These are phyloP conservation scores for Podospora didyma DNA, from an alignment of 495 filamentous ascomycete genomes.

Conservation along the genomic window DNA sequence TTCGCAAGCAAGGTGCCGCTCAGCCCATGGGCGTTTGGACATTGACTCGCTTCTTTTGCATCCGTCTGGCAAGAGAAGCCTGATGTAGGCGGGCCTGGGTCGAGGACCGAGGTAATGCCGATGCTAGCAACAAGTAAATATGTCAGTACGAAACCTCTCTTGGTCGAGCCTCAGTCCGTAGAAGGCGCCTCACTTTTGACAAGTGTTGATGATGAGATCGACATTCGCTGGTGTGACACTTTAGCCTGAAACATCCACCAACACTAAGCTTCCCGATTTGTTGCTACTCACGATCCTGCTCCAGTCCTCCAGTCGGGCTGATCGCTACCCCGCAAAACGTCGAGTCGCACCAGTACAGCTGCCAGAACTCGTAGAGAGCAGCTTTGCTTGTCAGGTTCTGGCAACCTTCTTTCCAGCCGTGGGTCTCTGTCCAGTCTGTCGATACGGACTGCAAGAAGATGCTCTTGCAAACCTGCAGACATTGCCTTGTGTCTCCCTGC, in stretches of 20 bases:
- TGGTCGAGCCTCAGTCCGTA: no score
- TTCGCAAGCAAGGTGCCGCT: no score
- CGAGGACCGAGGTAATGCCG: slow-evolving; percentile 32
- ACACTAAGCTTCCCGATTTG: background rate
- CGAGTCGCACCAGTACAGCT: slow-evolving; percentile 44
- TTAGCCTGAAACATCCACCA: background rate
- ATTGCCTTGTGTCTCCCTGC: slow-evolving; percentile 10
- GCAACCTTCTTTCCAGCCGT: slow-evolving; percentile 18
- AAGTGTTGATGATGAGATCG: slow-evolving; percentile 44
- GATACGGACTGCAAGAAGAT: slow-evolving; percentile 17
- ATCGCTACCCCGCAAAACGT: slow-evolving; percentile 41
- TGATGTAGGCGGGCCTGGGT: slow-evolving; percentile 34
- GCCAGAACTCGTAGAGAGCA: slow-evolving; percentile 26
- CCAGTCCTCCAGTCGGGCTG: slow-evolving; percentile 16
- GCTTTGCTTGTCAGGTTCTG: slow-evolving; percentile 11
- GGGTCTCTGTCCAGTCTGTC: slow-evolving; percentile 12
- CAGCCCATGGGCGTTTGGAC: no score
- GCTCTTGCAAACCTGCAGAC: slow-evolving; percentile 20
- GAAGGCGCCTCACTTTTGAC: slow-evolving; percentile 36
- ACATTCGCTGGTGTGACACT: slow-evolving; percentile 33
- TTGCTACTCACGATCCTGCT: slow-evolving; percentile 41
- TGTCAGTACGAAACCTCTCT: slow-evolving; percentile 1
- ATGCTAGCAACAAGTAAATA: slow-evolving; percentile 21
- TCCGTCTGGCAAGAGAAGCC: slow-evolving; percentile 22
- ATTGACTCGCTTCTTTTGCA: no score